Conservation (phyloP, 768 basidiomycete species). For the Mycena pura region DNA sequence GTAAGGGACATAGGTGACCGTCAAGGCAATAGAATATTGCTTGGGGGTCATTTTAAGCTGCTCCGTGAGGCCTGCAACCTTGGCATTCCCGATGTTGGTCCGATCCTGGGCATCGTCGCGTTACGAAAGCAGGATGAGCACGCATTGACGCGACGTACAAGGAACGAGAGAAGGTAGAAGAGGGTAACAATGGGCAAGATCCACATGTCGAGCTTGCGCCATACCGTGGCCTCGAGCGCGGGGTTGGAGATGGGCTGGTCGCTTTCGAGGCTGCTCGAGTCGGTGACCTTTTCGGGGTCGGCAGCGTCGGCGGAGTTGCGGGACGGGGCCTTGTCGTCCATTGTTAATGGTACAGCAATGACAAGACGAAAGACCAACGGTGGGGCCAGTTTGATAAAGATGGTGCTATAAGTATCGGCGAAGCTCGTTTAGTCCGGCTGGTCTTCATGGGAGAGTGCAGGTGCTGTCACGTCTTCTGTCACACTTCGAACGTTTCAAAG, state of each 20-base stretch:
- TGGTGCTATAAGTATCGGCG: conserved; percentile 7
- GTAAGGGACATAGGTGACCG: conserved; percentile 60
- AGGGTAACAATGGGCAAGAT: conserved; percentile 56
- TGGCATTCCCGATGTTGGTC: conserved; percentile 64
- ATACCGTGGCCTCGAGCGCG: conserved; percentile 48
- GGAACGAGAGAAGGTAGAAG: conserved; percentile 59
- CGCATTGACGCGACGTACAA: conserved; percentile 43
- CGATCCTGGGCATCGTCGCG: conserved; percentile 45
- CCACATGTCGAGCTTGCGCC: conserved; percentile 57
- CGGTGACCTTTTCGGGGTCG: conserved; percentile 40
- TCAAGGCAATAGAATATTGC: conserved; percentile 57
- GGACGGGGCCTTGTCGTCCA: conserved; percentile 35
- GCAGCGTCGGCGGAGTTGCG: conserved; percentile 27
- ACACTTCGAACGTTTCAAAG: neutral
- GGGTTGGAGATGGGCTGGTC: conserved; percentile 32
- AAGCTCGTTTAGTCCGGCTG: conserved; percentile 6
- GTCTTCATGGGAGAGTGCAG: neutral
- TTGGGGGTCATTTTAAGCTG: conserved; percentile 57
- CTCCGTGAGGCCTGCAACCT: conserved; percentile 65
- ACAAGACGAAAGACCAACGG: conserved; percentile 6
- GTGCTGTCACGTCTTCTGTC: neutral
- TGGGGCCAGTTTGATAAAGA: neutral
- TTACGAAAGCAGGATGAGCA: neutral
- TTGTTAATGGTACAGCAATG: conserved; percentile 1
- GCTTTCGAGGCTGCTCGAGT: conserved; percentile 31